These are phyloP conservation scores for Saturnispora silvae DNA, from an alignment of 805 yeast species.

Conservation along the genomic window DNA sequence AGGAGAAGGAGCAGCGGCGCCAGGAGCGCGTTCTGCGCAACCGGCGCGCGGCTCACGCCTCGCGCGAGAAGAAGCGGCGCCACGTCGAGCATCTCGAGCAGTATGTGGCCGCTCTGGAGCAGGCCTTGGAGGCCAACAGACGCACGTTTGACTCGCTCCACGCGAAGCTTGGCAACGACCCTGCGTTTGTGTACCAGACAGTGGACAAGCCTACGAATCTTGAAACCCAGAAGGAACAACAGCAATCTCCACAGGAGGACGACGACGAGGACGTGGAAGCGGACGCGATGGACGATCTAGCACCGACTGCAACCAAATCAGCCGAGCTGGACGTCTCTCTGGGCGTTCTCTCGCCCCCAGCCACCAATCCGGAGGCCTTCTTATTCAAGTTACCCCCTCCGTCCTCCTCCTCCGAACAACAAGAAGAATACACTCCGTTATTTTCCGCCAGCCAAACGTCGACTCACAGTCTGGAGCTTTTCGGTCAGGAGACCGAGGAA, in stretches of 20 bases:
- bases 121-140: slow-evolving; percentile 1
- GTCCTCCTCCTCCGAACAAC: neutral
- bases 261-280: slow-evolving; percentile 6
- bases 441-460: too few relatives aligned
- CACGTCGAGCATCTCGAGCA: slow-evolving; percentile 80
- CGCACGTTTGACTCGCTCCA: neutral
- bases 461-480: too few relatives aligned
- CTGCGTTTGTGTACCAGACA: neutral
- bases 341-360: neutral
- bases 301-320: too few relatives aligned
- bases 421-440: neutral
- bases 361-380: neutral
- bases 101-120: slow-evolving; percentile 36
- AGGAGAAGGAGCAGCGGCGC: slow-evolving; percentile 94
- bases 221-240: slow-evolving; percentile 11
- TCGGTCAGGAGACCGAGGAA: neutral
- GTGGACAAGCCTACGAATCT: slow-evolving; percentile 7
- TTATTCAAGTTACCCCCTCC: neutral
- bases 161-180: slow-evolving; percentile 5
- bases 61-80: slow-evolving; percentile 90
- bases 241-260: slow-evolving; percentile 1
- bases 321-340: slow-evolving; percentile 8
- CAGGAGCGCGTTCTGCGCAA: slow-evolving; percentile 87
- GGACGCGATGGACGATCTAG: slow-evolving; percentile 11
- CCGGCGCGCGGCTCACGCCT: slow-evolving; percentile 95